Evolutionary conservation across 768 basidiomycete genomes (phyloP), one percentile per base, ranked within the genome.

Genomic region (Pholiota conissans): DNA sequence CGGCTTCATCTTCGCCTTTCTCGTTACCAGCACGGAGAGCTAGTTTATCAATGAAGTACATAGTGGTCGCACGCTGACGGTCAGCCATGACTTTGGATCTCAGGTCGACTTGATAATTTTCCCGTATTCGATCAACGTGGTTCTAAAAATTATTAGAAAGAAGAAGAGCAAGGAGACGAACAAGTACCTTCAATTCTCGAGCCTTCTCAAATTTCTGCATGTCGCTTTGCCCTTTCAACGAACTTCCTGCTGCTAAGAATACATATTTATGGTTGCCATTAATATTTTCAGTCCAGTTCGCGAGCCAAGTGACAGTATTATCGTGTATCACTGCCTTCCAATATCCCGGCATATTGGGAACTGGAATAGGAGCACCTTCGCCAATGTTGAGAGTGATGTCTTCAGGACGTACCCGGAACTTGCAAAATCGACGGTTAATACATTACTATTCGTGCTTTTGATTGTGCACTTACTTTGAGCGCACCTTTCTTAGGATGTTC

Each of bases 21-120:
- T 99, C 97, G 74, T 98, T 98, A 62, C 97, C 97, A 47, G 95
- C 95, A 81, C 97, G 92, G 71, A 99, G 90, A 32, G 97, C 97
- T 32, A 98, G 82, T 67, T 86, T 86, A 74, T 99, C 97, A 67
- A 99, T 98, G 75, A 99, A 93, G 73, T 99, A 99, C 89, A 99
- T 91, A 14, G 97, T 91, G 1, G 96, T 98, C n/a, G 97, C 97
- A 24, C 96, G 88, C 73, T 98, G 96, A 30, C 97, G 88, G 62
- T 93, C 90, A 9, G 88, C 90, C 91, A 94, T 98, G 57, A 94
- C 84, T 72, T 97, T 98, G 52, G 83, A 87, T 74, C 84, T 92
- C 55, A 98, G 77, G 57, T 97, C 93, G 18, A 73, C 77, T 7
- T 80, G 85, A 71, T 99, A 99, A 69, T 97, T 94, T 61, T 86